A percentile compares a stretch with the other conserved stretches of the same genome.
These are phyloP conservation scores for Phylloporus rhodoxanthus DNA, from an alignment of 768 basidiomycete species.

Conservation along the genomic window DNA sequence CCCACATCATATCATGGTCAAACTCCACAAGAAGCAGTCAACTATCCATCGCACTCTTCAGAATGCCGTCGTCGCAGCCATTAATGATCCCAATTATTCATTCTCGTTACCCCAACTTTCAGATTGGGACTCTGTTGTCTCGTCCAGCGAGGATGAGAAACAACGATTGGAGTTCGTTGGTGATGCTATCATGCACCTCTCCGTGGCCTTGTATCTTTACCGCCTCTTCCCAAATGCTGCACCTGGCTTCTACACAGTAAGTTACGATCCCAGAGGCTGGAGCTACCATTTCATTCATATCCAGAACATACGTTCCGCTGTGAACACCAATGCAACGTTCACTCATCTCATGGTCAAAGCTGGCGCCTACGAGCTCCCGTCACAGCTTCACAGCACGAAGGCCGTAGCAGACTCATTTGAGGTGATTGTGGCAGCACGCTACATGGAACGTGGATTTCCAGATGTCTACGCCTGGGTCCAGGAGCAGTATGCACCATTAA, in stretches of 20 bases:
- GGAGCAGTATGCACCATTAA: slow-evolving; percentile 35
- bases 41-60: slow-evolving; percentile 11
- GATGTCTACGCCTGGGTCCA: slow-evolving; percentile 36
- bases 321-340: slow-evolving; percentile 35
- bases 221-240: slow-evolving; percentile 27
- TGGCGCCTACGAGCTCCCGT: slow-evolving; percentile 22
- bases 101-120: slow-evolving; percentile 24
- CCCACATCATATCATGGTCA: slow-evolving; percentile 13
- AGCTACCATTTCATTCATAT: not conserved
- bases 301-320: slow-evolving; percentile 22
- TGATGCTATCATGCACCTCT: slow-evolving; percentile 41
- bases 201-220: slow-evolving; percentile 37
- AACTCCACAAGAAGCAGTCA: slow-evolving; percentile 16
- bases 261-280: not conserved
- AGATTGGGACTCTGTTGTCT: slow-evolving; percentile 28
- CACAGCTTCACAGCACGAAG: slow-evolving; percentile 27
- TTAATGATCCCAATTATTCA: slow-evolving; percentile 25
- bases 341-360: slow-evolving; percentile 35
- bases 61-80: slow-evolving; percentile 19
- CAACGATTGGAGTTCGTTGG: slow-evolving; percentile 45
- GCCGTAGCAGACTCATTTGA: slow-evolving; percentile 44
- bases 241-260: slow-evolving; percentile 35
- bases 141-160: slow-evolving; percentile 26
- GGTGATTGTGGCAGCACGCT: slow-evolving; percentile 40
- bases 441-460: slow-evolving; percentile 35